Evolutionary conservation across 2,329 filamentous ascomycete genomes (phyloP), one percentile per base, ranked within the genome.

Genomic region (Gremmenia infestans): DNA sequence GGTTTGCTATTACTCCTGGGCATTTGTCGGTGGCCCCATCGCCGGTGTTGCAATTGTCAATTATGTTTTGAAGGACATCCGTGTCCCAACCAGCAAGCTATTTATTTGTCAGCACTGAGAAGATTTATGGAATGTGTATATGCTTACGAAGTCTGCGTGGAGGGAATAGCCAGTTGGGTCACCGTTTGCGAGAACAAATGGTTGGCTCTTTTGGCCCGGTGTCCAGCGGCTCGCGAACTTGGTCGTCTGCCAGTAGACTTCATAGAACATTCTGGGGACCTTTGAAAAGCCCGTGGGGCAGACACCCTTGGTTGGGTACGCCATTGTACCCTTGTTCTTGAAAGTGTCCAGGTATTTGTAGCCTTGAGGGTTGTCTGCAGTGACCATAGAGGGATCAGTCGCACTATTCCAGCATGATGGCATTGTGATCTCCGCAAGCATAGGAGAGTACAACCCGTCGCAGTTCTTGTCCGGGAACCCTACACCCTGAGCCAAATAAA

Each of bases 401-500:
- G 82, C 78, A 50, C 89, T 89, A 66, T 94, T 89, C 85, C 90
- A 94, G 81, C 91, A 96, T 3, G 88, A 92, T 2, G 90, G 89
- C 74, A 96, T 95, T 80, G 89, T 89, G 60, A 95, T 74, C 73
- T 96, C 91, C 46, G 92, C 77, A 53, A 91, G 87, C 49, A 96
- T 77, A 57, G 83, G 83, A 51, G 83, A 85, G 61, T 76, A 77
- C 54, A 73, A 76, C 51, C 81, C 79, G 65, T 87, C 82, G 68
- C 89, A 91, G 66, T 85, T 80, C 68, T 81, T 78, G 67, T 85
- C 78, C 28, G 89, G 89, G 69, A 94, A 87, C n/a, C 82, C 83
- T 17, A 78, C 75, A 59, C 83, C 83, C 81, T 62, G 77, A 62
- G 72, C 84, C 81, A 65, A 69, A 65, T 36, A 78, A 73, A 62